Percentiles rank a stretch among this genome's conserved stretches.
Evolutionary conservation across 345 rosid genomes (phyloP).

Genomic region (Noccaea caerulescens): DNA sequence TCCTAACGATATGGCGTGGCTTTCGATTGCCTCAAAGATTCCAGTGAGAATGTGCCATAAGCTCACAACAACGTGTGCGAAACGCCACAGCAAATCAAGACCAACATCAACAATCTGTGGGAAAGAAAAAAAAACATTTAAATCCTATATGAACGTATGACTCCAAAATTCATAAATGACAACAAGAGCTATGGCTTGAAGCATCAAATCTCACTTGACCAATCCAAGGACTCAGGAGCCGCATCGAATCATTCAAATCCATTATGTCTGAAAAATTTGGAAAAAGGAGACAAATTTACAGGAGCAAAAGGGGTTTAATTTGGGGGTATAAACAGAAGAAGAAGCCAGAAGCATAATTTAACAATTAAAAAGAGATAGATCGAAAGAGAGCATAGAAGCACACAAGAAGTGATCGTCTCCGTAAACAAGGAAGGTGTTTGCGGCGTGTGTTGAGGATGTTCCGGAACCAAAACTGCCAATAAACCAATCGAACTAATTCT

Average conservation of each 20-base stretch:
- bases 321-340: not conserved
- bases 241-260: conserved; percentile 29
- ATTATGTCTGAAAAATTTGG: conserved; percentile 34
- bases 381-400: conserved; percentile 33
- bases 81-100: conserved; percentile 64
- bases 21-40: conserved; percentile 51
- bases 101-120: conserved; percentile 53
- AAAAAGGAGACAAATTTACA: conserved; percentile 5
- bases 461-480: conserved; percentile 9
- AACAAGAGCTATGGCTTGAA: conserved; percentile 9
- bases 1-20: conserved; percentile 65
- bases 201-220: conserved; percentile 31
- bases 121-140: conserved; percentile 18
- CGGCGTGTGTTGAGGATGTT: conserved; percentile 22
- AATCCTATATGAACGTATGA: not conserved
- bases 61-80: conserved; percentile 62
- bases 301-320: not conserved
- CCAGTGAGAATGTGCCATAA: conserved; percentile 54
- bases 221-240: conserved; percentile 37
- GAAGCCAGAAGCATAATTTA: not conserved
- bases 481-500: conserved; percentile 11
- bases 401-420: conserved; percentile 24
- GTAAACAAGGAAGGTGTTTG: conserved; percentile 33
- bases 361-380: conserved; percentile 1
- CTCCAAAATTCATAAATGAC: not conserved